Evolutionary conservation across 768 basidiomycete species (phyloP), one percentile per base, ranked within the genome.

Genomic region (Tylopilus vinaceipallidus): DNA sequence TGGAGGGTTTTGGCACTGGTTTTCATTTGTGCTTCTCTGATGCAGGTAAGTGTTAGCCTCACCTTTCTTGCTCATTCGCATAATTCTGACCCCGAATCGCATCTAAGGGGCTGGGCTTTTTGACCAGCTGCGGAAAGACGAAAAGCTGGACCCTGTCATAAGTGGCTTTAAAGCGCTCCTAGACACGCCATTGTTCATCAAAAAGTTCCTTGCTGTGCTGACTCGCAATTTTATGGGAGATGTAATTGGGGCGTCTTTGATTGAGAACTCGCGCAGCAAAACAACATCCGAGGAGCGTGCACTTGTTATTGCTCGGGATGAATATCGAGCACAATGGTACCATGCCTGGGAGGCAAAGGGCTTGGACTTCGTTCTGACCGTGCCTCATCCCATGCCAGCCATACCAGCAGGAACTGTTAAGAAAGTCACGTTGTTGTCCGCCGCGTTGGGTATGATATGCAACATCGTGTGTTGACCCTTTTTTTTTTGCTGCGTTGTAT

Each of bases 21-120:
- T 75, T 82, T 54, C 76, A 82, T 52, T 62, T 83, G 17, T 62
- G 77, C 27, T 82, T 84, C 61, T 71, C 77, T 4, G 82, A 84
- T 42, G 80, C 78, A 40, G 82, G 82, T 77, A 38, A 49, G 57
- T 49, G 22, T 50, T 24, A 6, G 5, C 11, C 11, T 4, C 20
- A 5, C 17, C 13, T 35, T 29, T 34, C 27, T n/a, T n/a, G n/a
- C n/a, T n/a, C n/a, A n/a, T 41, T 34, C 3, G 2, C 6, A 17
- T 30, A 10, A 20, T 36, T 24, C 42, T 44, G 13, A 53, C 20
- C 26, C 10, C n/a, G n/a, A n/a, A n/a, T n/a, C n/a, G n/a, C 16
- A 13, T 38, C 6, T 42, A 43, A 83, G 82, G 79, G 16, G 58
- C 68, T 22, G 80, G 78, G 56, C 60, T 75, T 40, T 74, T 71